A percentile compares a stretch with the other conserved stretches of the same genome.
Conservation (phyloP, 2,329 filamentous ascomycete species). For the Sporothrix globosa region DNA sequence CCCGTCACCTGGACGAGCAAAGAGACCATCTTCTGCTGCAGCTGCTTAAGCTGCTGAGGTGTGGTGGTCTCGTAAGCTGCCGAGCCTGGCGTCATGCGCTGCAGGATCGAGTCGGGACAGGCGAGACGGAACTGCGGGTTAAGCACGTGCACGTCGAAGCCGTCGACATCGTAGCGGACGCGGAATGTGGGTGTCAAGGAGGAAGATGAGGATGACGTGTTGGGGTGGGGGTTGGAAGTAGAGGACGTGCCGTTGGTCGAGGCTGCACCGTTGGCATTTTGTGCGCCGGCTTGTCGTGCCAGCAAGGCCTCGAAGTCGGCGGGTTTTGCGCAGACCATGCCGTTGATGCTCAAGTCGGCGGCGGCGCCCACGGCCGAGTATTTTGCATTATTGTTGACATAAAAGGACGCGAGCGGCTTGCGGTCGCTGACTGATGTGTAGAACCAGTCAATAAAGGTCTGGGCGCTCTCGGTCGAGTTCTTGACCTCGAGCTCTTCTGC, state of each 20-base stretch:
- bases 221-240: not conserved
- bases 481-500: constrained; percentile 50
- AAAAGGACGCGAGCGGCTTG: constrained; percentile 66
- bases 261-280: constrained; percentile 26
- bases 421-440: constrained; percentile 72
- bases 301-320: constrained; percentile 70
- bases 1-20: constrained; percentile 76
- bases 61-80: constrained; percentile 40
- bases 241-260: constrained; percentile 18
- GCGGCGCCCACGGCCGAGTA: constrained; percentile 55
- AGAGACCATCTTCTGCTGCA: constrained; percentile 65
- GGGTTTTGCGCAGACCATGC: constrained; percentile 65
- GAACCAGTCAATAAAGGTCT: constrained; percentile 72
- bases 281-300: constrained; percentile 59
- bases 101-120: constrained; percentile 53
- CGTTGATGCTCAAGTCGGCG: constrained; percentile 79
- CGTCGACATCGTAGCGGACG: constrained; percentile 71
- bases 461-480: constrained; percentile 59
- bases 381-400: constrained; percentile 62
- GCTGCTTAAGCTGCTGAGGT: constrained; percentile 37
- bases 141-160: constrained; percentile 75
- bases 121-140: constrained; percentile 67
- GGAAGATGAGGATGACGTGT: not conserved
- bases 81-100: constrained; percentile 33
- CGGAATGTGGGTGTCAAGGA: constrained; percentile 33